Conservation (phyloP, 2,329 filamentous ascomycete species). For the Teratosphaeria gauchensis region DNA sequence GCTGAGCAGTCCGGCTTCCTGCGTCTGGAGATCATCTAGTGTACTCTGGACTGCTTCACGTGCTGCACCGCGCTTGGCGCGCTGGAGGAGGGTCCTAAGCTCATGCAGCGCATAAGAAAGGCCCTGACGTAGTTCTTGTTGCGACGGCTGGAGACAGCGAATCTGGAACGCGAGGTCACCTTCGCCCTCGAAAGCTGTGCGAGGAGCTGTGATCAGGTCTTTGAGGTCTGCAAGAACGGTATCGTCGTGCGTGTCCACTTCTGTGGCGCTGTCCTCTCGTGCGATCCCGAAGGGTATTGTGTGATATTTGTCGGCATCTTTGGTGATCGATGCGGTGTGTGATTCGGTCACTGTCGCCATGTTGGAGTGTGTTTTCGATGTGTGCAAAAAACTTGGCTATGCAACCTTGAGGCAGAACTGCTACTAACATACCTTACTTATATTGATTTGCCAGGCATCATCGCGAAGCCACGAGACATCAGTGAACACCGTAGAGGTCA, state of each 20-base stretch:
- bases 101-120: not conserved
- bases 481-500: not conserved
- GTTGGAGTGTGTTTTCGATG: not conserved
- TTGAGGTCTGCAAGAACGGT: not conserved
- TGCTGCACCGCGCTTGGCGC: not conserved
- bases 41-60: not conserved
- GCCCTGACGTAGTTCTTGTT: not conserved
- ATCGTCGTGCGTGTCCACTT: not conserved
- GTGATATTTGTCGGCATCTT: not conserved
- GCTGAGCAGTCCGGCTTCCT: not conserved
- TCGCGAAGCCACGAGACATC: not conserved
- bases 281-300: not conserved
- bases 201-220: not conserved
- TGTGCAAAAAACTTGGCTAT: not conserved
- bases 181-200: not conserved
- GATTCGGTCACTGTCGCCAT: not conserved
- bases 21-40: not conserved
- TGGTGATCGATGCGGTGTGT: not conserved
- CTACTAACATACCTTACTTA: not conserved
- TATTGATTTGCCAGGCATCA: not conserved
- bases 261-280: not conserved
- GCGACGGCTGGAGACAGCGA: not conserved
- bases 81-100: not conserved
- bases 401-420: not conserved
- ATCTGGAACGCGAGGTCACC: constrained; percentile 1